Percentiles rank a stretch among this genome's conserved stretches.
phyloP scores from a whole-genome alignment of 768 basidiomycete genomes.

The Fistulinella prunicolor region DNA sequence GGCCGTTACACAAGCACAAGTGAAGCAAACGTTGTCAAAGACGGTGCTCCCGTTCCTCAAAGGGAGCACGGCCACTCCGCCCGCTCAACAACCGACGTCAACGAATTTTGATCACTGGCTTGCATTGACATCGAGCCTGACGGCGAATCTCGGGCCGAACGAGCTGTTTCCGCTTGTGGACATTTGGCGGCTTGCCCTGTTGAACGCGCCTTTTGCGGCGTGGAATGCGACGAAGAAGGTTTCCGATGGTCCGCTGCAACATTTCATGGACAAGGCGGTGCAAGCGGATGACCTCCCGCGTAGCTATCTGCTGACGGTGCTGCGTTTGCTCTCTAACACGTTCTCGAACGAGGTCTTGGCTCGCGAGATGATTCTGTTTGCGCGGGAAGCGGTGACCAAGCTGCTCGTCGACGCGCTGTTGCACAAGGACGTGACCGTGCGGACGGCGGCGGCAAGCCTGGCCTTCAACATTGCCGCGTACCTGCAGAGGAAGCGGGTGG shows the following conservation, averaged over 20 bases:
- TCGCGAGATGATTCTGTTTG: slow-evolving; percentile 37
- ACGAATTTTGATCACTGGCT: slow-evolving; percentile 48
- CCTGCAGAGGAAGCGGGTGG: slow-evolving; percentile 61
- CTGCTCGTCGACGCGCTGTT: slow-evolving; percentile 67
- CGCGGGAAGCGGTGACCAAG: slow-evolving; percentile 40
- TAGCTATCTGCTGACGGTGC: slow-evolving; percentile 60
- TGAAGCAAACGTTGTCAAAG: slow-evolving; percentile 48
- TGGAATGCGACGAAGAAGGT: slow-evolving; percentile 42
- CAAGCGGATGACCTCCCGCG: slow-evolving; percentile 34
- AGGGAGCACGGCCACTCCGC: slow-evolving; percentile 38
- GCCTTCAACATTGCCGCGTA: slow-evolving; percentile 71
- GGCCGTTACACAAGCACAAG: slow-evolving; percentile 31
- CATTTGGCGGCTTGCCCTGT: slow-evolving; percentile 74
- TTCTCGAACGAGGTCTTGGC: slow-evolving; percentile 47
- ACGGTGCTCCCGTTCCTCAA: slow-evolving; percentile 65
- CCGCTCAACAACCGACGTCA: slow-evolving; percentile 29
- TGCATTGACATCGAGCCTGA: slow-evolving; percentile 43
- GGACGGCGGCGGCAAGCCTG: slow-evolving; percentile 78
- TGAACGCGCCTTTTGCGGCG: slow-evolving; percentile 55
- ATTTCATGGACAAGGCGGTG: slow-evolving; percentile 48
- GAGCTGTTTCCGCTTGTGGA: slow-evolving; percentile 81
- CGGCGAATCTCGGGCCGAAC: slow-evolving; percentile 44
- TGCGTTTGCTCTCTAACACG: slow-evolving; percentile 68
- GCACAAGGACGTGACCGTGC: slow-evolving; percentile 62
- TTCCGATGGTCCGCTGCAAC: slow-evolving; percentile 40